Percentiles rank a stretch among this genome's conserved stretches.
These are phyloP conservation scores for Fusarium aywerte DNA, from an alignment of 2,329 filamentous ascomycete species.

Conservation along the genomic window DNA sequence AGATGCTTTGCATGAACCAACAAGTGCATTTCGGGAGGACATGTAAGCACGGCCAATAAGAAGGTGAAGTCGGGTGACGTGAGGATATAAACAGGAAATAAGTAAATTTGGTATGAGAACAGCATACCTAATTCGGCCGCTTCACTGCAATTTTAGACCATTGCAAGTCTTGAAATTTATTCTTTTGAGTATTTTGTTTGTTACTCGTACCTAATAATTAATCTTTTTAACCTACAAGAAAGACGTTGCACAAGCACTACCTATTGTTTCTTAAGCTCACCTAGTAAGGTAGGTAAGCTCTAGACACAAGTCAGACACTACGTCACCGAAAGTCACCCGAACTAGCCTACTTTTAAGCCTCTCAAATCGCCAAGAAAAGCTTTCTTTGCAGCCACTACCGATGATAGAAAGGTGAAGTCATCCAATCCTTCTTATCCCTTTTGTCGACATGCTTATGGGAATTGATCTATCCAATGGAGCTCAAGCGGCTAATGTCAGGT, in stretches of 20 bases:
- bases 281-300: no score
- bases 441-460: no score
- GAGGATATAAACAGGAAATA: not conserved
- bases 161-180: not conserved
- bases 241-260: not conserved
- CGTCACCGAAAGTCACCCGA: not conserved
- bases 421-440: not conserved
- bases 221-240: no score
- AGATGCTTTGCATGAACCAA: not conserved
- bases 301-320: not conserved
- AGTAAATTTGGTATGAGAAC: not conserved
- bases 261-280: no score
- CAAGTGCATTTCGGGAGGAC: not conserved
- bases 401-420: not conserved
- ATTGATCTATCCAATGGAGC: not conserved
- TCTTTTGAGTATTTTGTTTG: no score
- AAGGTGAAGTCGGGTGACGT: not conserved
- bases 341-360: not conserved
- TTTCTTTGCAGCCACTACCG: slow-evolving; percentile 5
- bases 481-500: not conserved
- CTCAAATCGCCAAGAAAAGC: not conserved
- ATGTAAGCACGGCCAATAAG: not conserved
- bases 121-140: no score
- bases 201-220: no score
- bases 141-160: slow-evolving; percentile 9